Percentiles rank a stretch among this genome's conserved stretches.
phyloP scores from a whole-genome alignment of 2,329 filamentous ascomycete species.

The Apiospora pterosperma region DNA sequence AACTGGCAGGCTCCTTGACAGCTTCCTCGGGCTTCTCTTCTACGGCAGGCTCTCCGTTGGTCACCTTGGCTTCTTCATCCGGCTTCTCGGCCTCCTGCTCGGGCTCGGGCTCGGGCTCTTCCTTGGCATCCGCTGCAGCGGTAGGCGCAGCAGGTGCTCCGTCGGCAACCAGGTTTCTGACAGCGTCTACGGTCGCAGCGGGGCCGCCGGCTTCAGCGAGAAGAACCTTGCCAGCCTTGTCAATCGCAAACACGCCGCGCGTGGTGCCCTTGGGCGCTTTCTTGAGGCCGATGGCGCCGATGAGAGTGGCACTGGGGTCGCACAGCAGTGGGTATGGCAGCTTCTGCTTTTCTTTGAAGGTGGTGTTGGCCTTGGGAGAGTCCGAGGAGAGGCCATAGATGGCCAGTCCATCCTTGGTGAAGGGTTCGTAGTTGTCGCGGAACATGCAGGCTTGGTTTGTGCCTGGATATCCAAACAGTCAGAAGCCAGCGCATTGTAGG shows the following conservation, averaged over 20 bases:
- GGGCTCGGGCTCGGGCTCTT: slow-evolving; percentile 14
- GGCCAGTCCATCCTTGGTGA: slow-evolving; percentile 75
- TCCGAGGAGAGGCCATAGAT: slow-evolving; percentile 91
- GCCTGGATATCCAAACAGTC: slow-evolving; percentile 48
- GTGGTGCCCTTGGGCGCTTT: slow-evolving; percentile 77
- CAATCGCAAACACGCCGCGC: slow-evolving; percentile 83
- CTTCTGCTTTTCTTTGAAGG: slow-evolving; percentile 87
- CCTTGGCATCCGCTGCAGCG: slow-evolving; percentile 18
- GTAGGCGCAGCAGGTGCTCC: not conserved
- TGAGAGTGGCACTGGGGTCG: slow-evolving; percentile 71
- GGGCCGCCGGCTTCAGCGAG: slow-evolving; percentile 73
- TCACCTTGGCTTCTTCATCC: slow-evolving; percentile 15
- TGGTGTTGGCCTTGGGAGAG: slow-evolving; percentile 86
- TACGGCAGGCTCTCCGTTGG: slow-evolving; percentile 29
- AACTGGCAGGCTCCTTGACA: slow-evolving; percentile 14
- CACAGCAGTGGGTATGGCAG: slow-evolving; percentile 87
- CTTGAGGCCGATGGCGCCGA: slow-evolving; percentile 83
- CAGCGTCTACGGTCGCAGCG: slow-evolving; percentile 71
- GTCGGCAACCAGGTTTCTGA: slow-evolving; percentile 65
- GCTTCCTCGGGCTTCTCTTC: slow-evolving; percentile 42
- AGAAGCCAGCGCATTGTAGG: not conserved
- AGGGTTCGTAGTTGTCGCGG: slow-evolving; percentile 74
- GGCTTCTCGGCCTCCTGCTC: slow-evolving; percentile 13
- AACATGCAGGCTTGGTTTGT: slow-evolving; percentile 92
- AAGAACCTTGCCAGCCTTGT: slow-evolving; percentile 78